Evolutionary conservation across 2,329 filamentous ascomycete genomes (phyloP).

Genomic region (Colletotrichum kahawae): DNA sequence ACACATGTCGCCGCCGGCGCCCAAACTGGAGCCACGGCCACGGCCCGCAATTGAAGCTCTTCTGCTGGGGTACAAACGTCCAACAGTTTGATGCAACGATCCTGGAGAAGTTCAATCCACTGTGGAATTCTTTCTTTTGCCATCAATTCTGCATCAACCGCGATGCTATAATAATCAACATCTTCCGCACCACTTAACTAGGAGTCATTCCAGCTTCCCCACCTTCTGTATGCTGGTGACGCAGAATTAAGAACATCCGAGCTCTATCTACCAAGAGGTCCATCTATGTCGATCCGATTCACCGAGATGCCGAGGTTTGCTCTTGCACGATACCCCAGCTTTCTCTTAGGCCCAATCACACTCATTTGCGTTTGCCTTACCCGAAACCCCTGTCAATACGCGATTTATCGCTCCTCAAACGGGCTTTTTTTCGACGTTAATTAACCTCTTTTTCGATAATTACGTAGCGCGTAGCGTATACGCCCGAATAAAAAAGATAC

Average conservation of each 20-base stretch:
- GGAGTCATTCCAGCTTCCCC: background rate
- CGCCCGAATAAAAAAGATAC: too few species aligned
- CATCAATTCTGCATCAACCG: background rate
- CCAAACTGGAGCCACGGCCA: background rate
- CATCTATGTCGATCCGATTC: background rate
- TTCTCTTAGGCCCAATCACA: conserved; percentile 1
- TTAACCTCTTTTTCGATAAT: too few species aligned
- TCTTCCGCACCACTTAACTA: background rate
- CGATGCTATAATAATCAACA: background rate
- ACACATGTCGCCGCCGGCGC: conserved; percentile 12
- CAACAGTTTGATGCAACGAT: background rate
- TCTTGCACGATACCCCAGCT: background rate
- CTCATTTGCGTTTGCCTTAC: too few species aligned
- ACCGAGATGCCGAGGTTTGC: conserved; percentile 19
- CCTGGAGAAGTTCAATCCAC: background rate
- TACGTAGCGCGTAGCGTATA: too few species aligned
- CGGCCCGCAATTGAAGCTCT: conserved; percentile 4
- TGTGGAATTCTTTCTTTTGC: background rate
- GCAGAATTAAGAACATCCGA: background rate
- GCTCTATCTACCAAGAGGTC: background rate
- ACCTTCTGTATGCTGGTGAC: background rate
- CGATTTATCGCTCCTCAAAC: too few species aligned
- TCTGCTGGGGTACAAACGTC: background rate
- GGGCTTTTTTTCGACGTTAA: too few species aligned
- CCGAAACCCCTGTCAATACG: too few species aligned